Conservation (phyloP, 2,329 filamentous ascomycete genomes). For the Apiospora pterosperma region DNA sequence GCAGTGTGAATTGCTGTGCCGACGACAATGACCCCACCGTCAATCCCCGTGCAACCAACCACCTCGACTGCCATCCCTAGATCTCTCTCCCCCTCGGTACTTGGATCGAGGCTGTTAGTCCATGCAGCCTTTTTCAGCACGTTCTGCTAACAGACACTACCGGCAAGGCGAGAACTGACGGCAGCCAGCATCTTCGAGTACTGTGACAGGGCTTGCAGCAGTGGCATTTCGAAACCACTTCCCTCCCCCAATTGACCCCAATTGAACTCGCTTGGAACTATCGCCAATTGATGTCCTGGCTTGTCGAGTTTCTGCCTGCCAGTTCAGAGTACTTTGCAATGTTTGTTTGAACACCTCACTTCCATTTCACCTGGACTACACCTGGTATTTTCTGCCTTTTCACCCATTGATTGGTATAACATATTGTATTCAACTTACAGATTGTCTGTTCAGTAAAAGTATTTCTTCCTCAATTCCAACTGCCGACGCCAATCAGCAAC, state of each 20-base stretch:
- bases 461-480: neutral
- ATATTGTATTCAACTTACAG: neutral
- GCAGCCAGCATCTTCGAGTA: neutral
- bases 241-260: neutral
- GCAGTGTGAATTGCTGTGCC: constrained; percentile 5
- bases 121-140: neutral
- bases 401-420: neutral
- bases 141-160: constrained; percentile 13
- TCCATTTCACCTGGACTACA: neutral
- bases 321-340: neutral
- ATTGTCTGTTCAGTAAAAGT: neutral
- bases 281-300: neutral
- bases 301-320: neutral
- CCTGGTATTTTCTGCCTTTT: neutral
- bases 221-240: neutral
- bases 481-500: neutral
- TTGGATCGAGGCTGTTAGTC: constrained; percentile 21
- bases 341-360: neutral
- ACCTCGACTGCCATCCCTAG: constrained; percentile 2
- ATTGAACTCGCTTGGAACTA: neutral
- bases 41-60: constrained; percentile 2
- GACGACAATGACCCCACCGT: neutral
- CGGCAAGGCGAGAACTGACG: neutral
- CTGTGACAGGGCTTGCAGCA: neutral
- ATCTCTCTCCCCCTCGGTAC: constrained; percentile 15